Conservation (phyloP, 129 eudicot genomes). For the Centella asiatica region DNA sequence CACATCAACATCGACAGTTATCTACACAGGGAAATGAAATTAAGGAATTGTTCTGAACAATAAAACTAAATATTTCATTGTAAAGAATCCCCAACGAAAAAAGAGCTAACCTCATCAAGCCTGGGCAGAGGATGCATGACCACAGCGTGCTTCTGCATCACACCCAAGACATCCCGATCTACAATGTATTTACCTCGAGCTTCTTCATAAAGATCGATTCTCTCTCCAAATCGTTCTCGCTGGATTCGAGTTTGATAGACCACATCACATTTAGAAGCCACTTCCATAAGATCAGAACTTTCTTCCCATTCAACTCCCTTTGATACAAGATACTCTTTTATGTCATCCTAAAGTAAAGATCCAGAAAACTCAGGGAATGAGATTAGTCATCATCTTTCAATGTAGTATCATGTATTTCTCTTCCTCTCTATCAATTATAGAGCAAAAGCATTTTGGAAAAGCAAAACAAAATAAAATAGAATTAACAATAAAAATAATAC, state of each 20-base stretch:
- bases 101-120: constrained; percentile 74
- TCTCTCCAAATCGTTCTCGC: constrained; percentile 80
- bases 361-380: background rate
- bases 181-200: constrained; percentile 94
- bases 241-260: constrained; percentile 97
- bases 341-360: constrained; percentile 60
- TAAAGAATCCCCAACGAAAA: too few species aligned
- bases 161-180: constrained; percentile 51
- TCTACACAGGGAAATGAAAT: constrained; percentile 30
- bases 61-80: too few species aligned
- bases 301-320: constrained; percentile 91
- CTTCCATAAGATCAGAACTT: constrained; percentile 74
- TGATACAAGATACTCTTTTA: constrained; percentile 65
- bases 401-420: background rate
- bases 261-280: constrained; percentile 89
- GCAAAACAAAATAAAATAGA: too few species aligned
- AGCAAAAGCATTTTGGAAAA: too few species aligned
- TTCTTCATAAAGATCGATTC: constrained; percentile 61
- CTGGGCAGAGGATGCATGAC: constrained; percentile 98
- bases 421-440: too few species aligned
- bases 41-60: too few species aligned
- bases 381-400: background rate
- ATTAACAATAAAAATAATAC: too few species aligned
- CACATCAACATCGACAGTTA: constrained; percentile 80
- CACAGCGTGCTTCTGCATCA: constrained; percentile 89